phyloP scores from a whole-genome alignment of 495 filamentous ascomycete genomes.

The Penicillium coprophilum region DNA sequence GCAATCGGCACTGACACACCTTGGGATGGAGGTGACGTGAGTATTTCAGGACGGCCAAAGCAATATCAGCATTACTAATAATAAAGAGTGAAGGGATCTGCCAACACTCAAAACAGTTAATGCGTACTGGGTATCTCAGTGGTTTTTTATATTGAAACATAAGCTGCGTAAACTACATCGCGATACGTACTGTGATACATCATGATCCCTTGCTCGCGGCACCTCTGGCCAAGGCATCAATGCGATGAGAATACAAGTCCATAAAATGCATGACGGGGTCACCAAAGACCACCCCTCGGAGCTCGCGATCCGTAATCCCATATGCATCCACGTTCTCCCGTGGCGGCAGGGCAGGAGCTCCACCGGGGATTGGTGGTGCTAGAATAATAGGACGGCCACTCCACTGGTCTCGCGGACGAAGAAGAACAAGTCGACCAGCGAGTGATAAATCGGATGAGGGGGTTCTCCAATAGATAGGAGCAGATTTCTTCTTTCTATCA shows the following conservation, averaged over 20 bases:
- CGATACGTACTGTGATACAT: not conserved
- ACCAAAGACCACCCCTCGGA: slow-evolving; percentile 69
- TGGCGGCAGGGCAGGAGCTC: slow-evolving; percentile 21
- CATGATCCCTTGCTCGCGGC: slow-evolving; percentile 1
- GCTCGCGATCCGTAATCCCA: slow-evolving; percentile 59
- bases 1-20: not conserved
- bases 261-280: slow-evolving; percentile 79
- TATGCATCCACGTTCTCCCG: slow-evolving; percentile 59
- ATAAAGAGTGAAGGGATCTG: not conserved
- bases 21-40: too few species aligned
- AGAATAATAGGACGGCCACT: slow-evolving; percentile 7
- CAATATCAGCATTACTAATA: not conserved
- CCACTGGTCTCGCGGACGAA: slow-evolving; percentile 37
- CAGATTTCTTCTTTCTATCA: slow-evolving; percentile 8
- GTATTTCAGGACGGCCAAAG: not conserved
- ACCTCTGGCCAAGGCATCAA: slow-evolving; percentile 60
- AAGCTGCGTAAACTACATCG: not conserved
- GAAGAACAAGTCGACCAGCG: slow-evolving; percentile 65
- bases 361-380: not conserved
- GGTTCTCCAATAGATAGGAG: slow-evolving; percentile 54
- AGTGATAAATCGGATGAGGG: slow-evolving; percentile 62
- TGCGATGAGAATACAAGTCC: slow-evolving; percentile 66
- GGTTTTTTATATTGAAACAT: not conserved
- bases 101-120: not conserved
- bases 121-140: not conserved